Evolutionary conservation across 495 filamentous ascomycete genomes (phyloP), one percentile per base, ranked within the genome.

Genomic region (Hypoxylon fragiforme): DNA sequence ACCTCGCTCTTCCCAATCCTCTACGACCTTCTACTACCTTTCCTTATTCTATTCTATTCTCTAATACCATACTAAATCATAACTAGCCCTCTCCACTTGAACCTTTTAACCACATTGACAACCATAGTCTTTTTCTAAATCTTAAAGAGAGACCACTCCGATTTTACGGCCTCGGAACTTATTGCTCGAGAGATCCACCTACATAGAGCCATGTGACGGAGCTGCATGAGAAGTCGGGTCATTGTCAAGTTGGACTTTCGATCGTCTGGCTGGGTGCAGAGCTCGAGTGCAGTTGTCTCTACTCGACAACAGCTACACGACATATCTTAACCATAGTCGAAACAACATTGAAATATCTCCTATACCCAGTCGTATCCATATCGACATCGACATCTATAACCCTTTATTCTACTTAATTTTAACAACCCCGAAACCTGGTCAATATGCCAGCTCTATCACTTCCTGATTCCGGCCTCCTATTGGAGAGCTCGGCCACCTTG

Each of bases 381-480:
- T 36, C 26, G 31, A 37, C 19, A 32, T 42, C 42, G 19, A 28
- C 31, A 40, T 45, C 44, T 6, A 24, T 35, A 37, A 47, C 47
- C 21, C 41, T 48, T 16, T 20, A 37, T 9, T 28, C n/a, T 24
- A 28, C 34, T 31, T 54, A 57, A n/a, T n/a, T 16, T 36, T 28
- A 34, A 38, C 28, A 20, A 11, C 49, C 36, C 46, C 56, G 37
- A 62, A 44, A 34, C 38, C 44, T 13, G 18, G 14, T 35, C 45
- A 39, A 41, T 32, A 68, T 68, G 65, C 32, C 65, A 66, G 64
- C 57, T 56, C 62, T 79, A 49, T 52, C 66, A 35, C 62, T 79
- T 50, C 69, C 74, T 43, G 70, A 76, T 11, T 46, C 50, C 43
- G 76, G 76, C 62, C 62, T 79, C 54, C 53, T 72, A 48, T 50